phyloP scores from a whole-genome alignment of 164 flowering plant genomes.

The Piper longum region DNA sequence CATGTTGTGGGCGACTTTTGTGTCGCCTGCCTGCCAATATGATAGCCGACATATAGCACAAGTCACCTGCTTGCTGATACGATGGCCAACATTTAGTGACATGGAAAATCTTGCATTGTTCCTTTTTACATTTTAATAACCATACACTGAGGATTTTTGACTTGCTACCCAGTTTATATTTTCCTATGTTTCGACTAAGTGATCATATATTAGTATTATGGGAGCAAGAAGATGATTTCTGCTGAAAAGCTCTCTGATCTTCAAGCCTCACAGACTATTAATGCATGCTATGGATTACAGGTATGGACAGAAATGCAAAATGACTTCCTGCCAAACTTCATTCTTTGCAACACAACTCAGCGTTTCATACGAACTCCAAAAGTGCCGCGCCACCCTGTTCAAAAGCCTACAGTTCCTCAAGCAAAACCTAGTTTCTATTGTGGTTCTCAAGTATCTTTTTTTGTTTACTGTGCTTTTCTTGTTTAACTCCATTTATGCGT shows the following conservation, averaged over 20 bases:
- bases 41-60: too few species aligned
- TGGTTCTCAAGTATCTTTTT: conserved; percentile 67
- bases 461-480: background rate
- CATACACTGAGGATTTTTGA: background rate
- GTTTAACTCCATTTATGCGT: background rate
- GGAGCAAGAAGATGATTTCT: background rate
- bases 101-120: background rate
- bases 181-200: too few species aligned
- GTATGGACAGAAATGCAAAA: conserved; percentile 94
- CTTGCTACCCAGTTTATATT: background rate
- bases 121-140: background rate
- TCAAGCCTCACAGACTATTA: too few species aligned
- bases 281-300: conserved; percentile 21
- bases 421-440: conserved; percentile 91
- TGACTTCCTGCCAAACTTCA: conserved; percentile 92
- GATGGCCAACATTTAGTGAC: background rate
- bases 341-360: conserved; percentile 95
- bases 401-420: conserved; percentile 82
- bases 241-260: background rate
- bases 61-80: background rate
- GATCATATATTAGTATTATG: too few species aligned
- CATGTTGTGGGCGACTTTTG: too few species aligned
- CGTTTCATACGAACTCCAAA: conserved; percentile 75
- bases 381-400: conserved; percentile 56
- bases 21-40: too few species aligned